These are phyloP conservation scores for Phaeotremella skinneri DNA, from an alignment of 768 basidiomycete genomes.

Conservation along the genomic window DNA sequence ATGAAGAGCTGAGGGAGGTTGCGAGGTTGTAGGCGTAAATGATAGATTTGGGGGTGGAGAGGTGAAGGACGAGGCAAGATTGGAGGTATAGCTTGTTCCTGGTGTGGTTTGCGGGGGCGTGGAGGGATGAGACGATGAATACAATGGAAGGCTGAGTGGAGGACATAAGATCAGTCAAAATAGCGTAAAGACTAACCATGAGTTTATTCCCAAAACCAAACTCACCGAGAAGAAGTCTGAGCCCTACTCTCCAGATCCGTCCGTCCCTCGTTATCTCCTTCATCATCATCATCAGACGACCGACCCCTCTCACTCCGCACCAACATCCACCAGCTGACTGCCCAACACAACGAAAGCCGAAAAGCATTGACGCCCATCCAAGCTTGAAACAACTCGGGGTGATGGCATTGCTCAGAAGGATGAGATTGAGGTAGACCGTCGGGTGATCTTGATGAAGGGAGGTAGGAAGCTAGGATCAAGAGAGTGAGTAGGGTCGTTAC, in stretches of 20 bases:
- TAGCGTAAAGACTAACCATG: neutral
- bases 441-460: conserved; percentile 26
- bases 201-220: neutral
- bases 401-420: conserved; percentile 28
- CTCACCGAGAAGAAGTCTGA: neutral
- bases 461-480: conserved; percentile 27
- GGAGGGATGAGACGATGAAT: too few relatives aligned
- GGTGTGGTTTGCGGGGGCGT: too few relatives aligned
- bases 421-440: conserved; percentile 17
- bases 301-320: conserved; percentile 9
- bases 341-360: conserved; percentile 36
- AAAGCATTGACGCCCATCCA: conserved; percentile 40
- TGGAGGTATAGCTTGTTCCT: too few relatives aligned
- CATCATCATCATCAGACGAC: neutral
- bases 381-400: conserved; percentile 29
- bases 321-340: conserved; percentile 37
- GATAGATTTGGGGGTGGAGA: too few relatives aligned
- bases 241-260: neutral
- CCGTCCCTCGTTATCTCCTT: too few relatives aligned
- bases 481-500: conserved; percentile 29
- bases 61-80: too few relatives aligned
- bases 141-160: too few relatives aligned
- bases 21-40: too few relatives aligned
- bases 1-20: too few relatives aligned
- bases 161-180: too few relatives aligned